These are phyloP conservation scores for Cutaneotrichosporon arboriforme DNA, from an alignment of 1,284 basidiomycete genomes.

Conservation along the genomic window DNA sequence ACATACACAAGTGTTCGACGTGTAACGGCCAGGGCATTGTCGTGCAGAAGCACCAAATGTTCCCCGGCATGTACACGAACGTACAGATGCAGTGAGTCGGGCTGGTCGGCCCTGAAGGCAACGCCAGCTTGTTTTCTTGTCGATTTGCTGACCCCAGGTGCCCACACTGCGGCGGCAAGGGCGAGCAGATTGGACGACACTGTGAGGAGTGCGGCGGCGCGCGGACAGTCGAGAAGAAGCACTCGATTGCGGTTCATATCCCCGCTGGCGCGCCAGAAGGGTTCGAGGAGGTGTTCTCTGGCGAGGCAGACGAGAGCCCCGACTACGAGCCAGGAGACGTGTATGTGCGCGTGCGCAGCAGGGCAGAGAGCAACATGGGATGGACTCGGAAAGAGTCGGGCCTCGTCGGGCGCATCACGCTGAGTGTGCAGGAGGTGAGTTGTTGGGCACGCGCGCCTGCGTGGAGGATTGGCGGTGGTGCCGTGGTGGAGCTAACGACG, in stretches of 20 bases:
- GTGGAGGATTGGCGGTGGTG: background rate
- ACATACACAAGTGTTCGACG: slow-evolving; percentile 72
- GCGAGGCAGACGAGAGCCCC: slow-evolving; percentile 85
- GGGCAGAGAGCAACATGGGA: slow-evolving; percentile 53
- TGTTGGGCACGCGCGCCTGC: background rate
- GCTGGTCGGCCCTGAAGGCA: background rate
- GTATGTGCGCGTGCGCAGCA: slow-evolving; percentile 70
- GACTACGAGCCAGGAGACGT: slow-evolving; percentile 92
- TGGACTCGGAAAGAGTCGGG: slow-evolving; percentile 83
- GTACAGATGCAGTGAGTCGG: slow-evolving; percentile 46
- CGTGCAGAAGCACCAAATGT: slow-evolving; percentile 82
- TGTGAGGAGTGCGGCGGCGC: slow-evolving; percentile 77
- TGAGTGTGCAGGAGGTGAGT: slow-evolving; percentile 79
- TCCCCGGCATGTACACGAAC: slow-evolving; percentile 80
- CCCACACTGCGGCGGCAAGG: slow-evolving; percentile 74
- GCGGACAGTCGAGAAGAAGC: slow-evolving; percentile 62
- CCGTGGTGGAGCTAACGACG: background rate
- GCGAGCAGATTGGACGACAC: slow-evolving; percentile 63
- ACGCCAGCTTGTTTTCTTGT: no score
- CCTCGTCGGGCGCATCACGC: slow-evolving; percentile 81
- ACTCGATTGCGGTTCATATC: slow-evolving; percentile 70
- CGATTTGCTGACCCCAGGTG: slow-evolving; percentile 53
- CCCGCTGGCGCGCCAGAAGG: slow-evolving; percentile 85
- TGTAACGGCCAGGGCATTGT: slow-evolving; percentile 82
- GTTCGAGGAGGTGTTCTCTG: slow-evolving; percentile 82